phyloP scores from a whole-genome alignment of 2,329 filamentous ascomycete genomes.

The Drechslerella stenobrocha region DNA sequence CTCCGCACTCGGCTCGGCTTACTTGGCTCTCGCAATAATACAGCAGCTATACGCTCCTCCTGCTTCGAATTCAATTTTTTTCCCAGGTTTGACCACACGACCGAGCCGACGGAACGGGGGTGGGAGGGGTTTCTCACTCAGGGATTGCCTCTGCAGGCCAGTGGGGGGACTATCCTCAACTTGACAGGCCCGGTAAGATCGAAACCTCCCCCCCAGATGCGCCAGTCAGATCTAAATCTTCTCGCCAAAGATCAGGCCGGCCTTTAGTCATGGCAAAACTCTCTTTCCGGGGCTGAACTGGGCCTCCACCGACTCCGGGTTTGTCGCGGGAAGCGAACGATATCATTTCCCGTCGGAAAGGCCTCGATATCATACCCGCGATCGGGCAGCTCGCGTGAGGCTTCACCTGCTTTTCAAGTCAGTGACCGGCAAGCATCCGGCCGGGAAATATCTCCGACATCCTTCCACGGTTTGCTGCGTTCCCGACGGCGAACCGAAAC shows the following conservation, averaged over 20 bases:
- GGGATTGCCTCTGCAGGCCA: not conserved
- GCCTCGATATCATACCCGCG: too few relatives aligned
- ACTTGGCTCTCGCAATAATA: not conserved
- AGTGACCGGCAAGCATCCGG: too few relatives aligned
- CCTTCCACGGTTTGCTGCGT: too few relatives aligned
- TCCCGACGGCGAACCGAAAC: too few relatives aligned
- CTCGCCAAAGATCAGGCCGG: too few relatives aligned
- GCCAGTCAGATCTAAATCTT: not conserved
- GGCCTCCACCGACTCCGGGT: too few relatives aligned
- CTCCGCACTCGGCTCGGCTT: not conserved
- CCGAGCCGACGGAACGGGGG: not conserved
- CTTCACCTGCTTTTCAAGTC: not conserved
- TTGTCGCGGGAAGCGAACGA: slow-evolving; percentile 1
- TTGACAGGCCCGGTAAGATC: not conserved
- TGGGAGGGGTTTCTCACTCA: not conserved
- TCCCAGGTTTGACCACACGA: not conserved
- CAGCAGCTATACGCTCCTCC: not conserved
- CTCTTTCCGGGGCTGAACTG: too few relatives aligned
- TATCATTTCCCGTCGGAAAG: not conserved
- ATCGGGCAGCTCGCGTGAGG: slow-evolving; percentile 2
- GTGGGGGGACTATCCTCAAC: slow-evolving; percentile 3
- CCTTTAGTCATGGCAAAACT: too few relatives aligned
- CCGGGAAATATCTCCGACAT: too few relatives aligned
- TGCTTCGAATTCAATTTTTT: not conserved
- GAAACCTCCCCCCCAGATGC: not conserved